Evolutionary conservation across 805 yeast species (phyloP), one percentile per base, ranked within the genome.

Genomic region (Candida anglica): DNA sequence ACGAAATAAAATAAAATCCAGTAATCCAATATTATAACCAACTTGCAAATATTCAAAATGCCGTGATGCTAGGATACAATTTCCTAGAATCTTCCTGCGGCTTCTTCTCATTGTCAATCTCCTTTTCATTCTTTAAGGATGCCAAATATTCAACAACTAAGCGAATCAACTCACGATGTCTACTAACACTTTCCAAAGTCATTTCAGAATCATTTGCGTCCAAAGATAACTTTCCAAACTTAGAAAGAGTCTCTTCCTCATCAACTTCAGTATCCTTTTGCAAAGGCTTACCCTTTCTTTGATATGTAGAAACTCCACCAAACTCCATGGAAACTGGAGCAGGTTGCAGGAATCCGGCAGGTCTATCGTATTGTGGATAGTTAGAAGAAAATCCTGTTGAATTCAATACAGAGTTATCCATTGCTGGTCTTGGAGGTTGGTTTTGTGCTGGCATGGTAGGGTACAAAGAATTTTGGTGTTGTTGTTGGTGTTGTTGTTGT

Each of bases 21-120:
- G 15, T 19, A 23, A 27, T 17, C n/a, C 19, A 27, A 16, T n/a
- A n/a, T n/a, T n/a, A n/a, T n/a, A n/a, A n/a, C n/a, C n/a, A n/a
- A n/a, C n/a, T n/a, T n/a, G n/a, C n/a, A n/a, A 25, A 19, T 6
- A 10, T 18, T 42, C 52, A 66, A 41, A 66, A 66, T 16, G 69
- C 69, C 30, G 68, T 50, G 30, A 66, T 64, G 20, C 60, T 52
- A 22, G 72, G 72, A 40, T 66, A 66, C 37, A 66, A 52, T 25
- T 52, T 49, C 20, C 20, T 32, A 11, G 27, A 8, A 14, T 23
- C 34, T 18, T 17, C n/a, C n/a, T n/a, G n/a, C n/a, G n/a, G n/a
- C n/a, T n/a, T n/a, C n/a, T n/a, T n/a, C n/a, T n/a, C 22, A 4
- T 11, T 30, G 10, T 23, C 24, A 17, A 3, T 16, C 23, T 28